Base-by-base conservation (phyloP, 306 rosid species). In the Abrus pulchellus region DNA sequence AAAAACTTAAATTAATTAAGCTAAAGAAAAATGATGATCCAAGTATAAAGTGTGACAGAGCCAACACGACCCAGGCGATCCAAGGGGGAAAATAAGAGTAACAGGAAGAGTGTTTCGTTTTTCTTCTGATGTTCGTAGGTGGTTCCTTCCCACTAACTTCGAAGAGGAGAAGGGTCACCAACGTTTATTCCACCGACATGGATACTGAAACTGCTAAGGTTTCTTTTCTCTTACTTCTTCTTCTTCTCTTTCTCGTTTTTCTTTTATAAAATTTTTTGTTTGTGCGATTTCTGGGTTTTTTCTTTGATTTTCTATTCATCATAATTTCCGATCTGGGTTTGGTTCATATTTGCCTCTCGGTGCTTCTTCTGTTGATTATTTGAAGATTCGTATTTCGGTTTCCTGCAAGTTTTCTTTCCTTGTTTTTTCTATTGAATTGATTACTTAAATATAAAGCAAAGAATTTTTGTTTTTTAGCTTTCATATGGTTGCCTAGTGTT, bases 51-150 rank as follows among this genome's bases (percentile, higher is more conserved):
- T 5, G 71, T 1, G 50, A 40, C 2, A 14, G 9, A n/a, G 3
- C 53, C 36, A 7, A 40, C 29, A 63, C 34, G 49, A 40, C 50
- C 38, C 50, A 40, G n/a, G n/a, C 12, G 62, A 60, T 9, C 10
- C 14, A 34, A 57, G 65, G 40, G 34, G 20, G 53, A 20, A 20
- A 20, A 20, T 36, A 67, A 12, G 14, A 67, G 27, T 1, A 45
- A 10, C 0, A 45, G 5, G 9, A 54, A 20, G 40, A 49, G 75
- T 48, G 56, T 47, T 75, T 75, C 36, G 8, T 45, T 56, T 62
- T 70, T 44, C 89, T 85, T 75, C 88, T 86, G 76, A 90, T 91
- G 98, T 59, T 86, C 82, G n/a, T 79, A 74, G 92, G 84, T 87
- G 52, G 72, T 81, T 82, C 81, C 30, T 68, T 55, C 13, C 83